Evolutionary conservation across 1,284 basidiomycete species (phyloP).

Genomic region (Fomes fomentarius): DNA sequence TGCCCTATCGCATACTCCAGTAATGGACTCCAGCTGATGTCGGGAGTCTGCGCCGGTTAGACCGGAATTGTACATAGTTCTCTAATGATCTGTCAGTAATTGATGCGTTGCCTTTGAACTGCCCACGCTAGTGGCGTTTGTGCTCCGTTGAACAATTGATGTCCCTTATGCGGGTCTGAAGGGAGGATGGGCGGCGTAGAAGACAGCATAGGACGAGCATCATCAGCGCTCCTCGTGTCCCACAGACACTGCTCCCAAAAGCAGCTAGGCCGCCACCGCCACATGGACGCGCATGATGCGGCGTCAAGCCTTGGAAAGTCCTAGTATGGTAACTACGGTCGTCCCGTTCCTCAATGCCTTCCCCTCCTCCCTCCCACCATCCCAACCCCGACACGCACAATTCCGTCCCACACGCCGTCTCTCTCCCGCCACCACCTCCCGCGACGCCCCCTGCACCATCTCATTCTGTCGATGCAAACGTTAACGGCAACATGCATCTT

Average conservation of each 20-base stretch:
- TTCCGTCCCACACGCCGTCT: conserved; percentile 7
- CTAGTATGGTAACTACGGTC: conserved; percentile 20
- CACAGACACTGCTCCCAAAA: background rate
- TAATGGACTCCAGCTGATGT: conserved; percentile 5
- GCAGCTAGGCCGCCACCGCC: conserved; percentile 14
- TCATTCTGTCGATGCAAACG: conserved; percentile 1
- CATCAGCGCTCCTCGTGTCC: background rate
- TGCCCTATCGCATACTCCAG: background rate
- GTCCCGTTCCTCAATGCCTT: conserved; percentile 10
- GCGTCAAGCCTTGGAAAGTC: conserved; percentile 21
- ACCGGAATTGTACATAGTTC: conserved; percentile 16
- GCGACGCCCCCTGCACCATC: conserved; percentile 4
- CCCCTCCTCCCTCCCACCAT: conserved; percentile 12
- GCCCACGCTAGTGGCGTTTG: conserved; percentile 7
- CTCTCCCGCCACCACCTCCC: conserved; percentile 6
- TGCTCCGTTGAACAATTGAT: conserved; percentile 6
- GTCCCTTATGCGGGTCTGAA: background rate
- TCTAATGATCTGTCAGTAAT: conserved; percentile 2
- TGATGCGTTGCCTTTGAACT: background rate
- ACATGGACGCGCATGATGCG: conserved; percentile 19
- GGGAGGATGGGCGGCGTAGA: background rate
- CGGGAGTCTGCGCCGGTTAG: conserved; percentile 1
- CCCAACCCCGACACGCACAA: conserved; percentile 10
- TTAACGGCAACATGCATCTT: conserved; percentile 1
- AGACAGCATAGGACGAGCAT: background rate